phyloP scores from a whole-genome alignment of 805 yeast genomes.

The Kodamaea leandrae region DNA sequence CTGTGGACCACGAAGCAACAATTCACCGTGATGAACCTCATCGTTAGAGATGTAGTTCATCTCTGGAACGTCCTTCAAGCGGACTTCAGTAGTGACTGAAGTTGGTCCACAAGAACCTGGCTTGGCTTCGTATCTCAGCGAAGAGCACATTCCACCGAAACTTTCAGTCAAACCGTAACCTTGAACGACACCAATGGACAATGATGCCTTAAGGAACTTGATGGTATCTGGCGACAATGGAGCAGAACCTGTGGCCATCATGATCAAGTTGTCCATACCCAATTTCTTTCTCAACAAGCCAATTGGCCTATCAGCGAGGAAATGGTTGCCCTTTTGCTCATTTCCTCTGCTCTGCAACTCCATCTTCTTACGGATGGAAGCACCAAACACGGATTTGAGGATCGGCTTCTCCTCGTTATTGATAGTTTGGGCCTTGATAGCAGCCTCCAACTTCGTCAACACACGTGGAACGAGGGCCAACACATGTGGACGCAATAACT shows the following conservation, averaged over 20 bases:
- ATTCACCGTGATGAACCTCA: constrained; percentile 52
- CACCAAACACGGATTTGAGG: constrained; percentile 26
- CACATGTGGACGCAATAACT: constrained; percentile 25
- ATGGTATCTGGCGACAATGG: constrained; percentile 66
- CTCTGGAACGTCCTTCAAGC: constrained; percentile 59
- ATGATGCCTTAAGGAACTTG: constrained; percentile 57
- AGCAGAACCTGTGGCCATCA: constrained; percentile 53
- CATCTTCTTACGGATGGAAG: constrained; percentile 29
- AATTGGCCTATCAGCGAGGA: constrained; percentile 33
- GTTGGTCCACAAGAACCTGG: constrained; percentile 64
- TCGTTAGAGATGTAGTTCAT: constrained; percentile 48
- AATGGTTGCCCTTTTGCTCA: constrained; percentile 25
- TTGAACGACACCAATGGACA: constrained; percentile 56
- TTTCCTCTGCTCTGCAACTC: constrained; percentile 19
- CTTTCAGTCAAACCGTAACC: constrained; percentile 78
- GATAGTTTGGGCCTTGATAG: constrained; percentile 48
- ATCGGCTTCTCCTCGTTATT: constrained; percentile 32
- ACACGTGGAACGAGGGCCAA: constrained; percentile 35
- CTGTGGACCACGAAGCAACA: constrained; percentile 64
- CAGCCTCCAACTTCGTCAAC: constrained; percentile 43
- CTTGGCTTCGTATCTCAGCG: constrained; percentile 40
- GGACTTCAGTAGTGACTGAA: constrained; percentile 51
- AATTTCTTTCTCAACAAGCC: constrained; percentile 28
- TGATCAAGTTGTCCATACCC: constrained; percentile 33
- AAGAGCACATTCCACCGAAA: constrained; percentile 51